Evolutionary conservation across 129 eudicot species (phyloP).

Genomic region (Erigeron canadensis): DNA sequence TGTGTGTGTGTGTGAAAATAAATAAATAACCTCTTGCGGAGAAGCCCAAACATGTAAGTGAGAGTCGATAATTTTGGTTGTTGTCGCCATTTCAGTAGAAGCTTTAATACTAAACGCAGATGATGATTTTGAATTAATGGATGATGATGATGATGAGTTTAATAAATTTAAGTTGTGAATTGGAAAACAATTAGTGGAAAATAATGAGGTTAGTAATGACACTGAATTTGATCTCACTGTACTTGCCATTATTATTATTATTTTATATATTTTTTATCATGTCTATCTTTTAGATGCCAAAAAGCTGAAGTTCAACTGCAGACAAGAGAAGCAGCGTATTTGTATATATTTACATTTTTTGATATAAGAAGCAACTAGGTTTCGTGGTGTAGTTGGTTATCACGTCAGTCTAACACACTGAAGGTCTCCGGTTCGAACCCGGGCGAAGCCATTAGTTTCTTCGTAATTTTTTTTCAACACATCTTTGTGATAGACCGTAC

Average conservation of each 20-base stretch:
- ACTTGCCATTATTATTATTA: slow-evolving; percentile 11
- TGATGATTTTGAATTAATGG: background rate
- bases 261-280: background rate
- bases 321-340: no score
- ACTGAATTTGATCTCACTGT: slow-evolving; percentile 2
- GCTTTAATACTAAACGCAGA: slow-evolving; percentile 3
- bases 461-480: no score
- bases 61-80: slow-evolving; percentile 69
- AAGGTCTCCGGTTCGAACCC: slow-evolving; percentile 88
- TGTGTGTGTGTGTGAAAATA: background rate
- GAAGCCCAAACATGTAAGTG: slow-evolving; percentile 96
- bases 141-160: background rate
- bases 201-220: slow-evolving; percentile 11
- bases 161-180: background rate
- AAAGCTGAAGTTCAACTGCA: no score
- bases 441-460: slow-evolving; percentile 49
- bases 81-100: slow-evolving; percentile 19
- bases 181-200: background rate
- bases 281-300: no score
- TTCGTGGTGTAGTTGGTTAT: slow-evolving; percentile 92
- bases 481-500: no score
- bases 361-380: background rate
- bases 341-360: no score
- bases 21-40: slow-evolving; percentile 53
- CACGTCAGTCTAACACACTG: slow-evolving; percentile 95